Conservation (phyloP, 2,329 filamentous ascomycete genomes). For the Clarireedia monteithiana region DNA sequence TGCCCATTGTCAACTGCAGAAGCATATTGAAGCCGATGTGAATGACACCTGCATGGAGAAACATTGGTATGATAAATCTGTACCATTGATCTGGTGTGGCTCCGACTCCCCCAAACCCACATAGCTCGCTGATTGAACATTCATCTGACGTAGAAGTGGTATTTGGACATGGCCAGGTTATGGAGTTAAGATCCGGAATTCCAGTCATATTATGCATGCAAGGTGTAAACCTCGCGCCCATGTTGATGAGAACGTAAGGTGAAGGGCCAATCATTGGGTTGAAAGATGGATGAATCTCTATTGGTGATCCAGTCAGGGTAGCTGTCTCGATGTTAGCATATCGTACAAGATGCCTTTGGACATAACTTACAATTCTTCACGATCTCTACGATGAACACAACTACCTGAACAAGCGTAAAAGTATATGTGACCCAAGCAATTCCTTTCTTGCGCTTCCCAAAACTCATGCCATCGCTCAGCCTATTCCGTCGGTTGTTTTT, state of each 20-base stretch:
- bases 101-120: conserved; percentile 58
- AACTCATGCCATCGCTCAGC: conserved; percentile 44
- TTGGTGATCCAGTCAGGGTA: conserved; percentile 61
- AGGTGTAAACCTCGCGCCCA: conserved; percentile 86
- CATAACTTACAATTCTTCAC: conserved; percentile 67
- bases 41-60: conserved; percentile 86
- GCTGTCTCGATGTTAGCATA: conserved; percentile 36
- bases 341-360: not conserved
- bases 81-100: conserved; percentile 84
- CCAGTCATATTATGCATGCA: conserved; percentile 83
- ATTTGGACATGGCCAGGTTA: conserved; percentile 75
- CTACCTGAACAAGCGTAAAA: conserved; percentile 68
- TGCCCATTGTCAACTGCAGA: conserved; percentile 79
- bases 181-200: conserved; percentile 46
- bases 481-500: conserved; percentile 32
- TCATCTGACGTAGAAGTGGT: conserved; percentile 50
- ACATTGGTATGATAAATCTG: conserved; percentile 92
- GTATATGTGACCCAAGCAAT: conserved; percentile 78
- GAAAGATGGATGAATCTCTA: conserved; percentile 61
- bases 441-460: conserved; percentile 27
- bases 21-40: conserved; percentile 96
- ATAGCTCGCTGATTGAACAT: conserved; percentile 75
- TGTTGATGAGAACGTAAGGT: conserved; percentile 84
- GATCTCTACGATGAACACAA: conserved; percentile 83
- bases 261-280: conserved; percentile 98